Conservation (phyloP, 352 stramenopile species). For the Phytophthora meadii region DNA sequence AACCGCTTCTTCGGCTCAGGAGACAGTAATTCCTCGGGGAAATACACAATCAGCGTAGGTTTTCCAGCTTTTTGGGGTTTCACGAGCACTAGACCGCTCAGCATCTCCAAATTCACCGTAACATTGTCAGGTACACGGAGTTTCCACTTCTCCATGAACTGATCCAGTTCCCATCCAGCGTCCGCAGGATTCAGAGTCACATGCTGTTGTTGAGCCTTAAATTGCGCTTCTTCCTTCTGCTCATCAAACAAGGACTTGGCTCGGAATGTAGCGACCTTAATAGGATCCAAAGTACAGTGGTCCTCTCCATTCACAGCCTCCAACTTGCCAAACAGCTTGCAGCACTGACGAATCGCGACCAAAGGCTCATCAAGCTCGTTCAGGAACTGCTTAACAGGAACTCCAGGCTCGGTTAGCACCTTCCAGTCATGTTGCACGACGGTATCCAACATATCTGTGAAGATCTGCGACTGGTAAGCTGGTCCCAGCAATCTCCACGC, state of each 20-base stretch:
- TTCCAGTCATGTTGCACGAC: conserved; percentile 81
- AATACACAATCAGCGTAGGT: conserved; percentile 62
- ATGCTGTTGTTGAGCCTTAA: conserved; percentile 44
- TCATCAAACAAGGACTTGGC: conserved; percentile 82
- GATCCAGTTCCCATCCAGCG: conserved; percentile 58
- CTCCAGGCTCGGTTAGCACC: conserved; percentile 45
- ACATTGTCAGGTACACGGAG: conserved; percentile 76
- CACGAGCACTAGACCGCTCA: conserved; percentile 66
- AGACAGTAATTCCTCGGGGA: conserved; percentile 67
- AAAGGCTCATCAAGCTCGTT: conserved; percentile 47
- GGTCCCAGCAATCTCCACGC: conserved; percentile 69
- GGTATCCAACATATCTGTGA: conserved; percentile 76
- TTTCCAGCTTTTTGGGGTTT: conserved; percentile 52
- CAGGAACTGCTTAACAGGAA: conserved; percentile 54
- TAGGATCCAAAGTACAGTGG: conserved; percentile 54
- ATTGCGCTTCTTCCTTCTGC: conserved; percentile 43
- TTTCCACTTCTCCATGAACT: conserved; percentile 88
- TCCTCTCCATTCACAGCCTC: conserved; percentile 27
- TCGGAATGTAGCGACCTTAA: conserved; percentile 78
- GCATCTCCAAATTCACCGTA: conserved; percentile 65
- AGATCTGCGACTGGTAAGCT: conserved; percentile 63
- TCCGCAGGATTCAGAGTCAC: conserved; percentile 30
- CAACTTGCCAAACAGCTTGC: conserved; percentile 64
- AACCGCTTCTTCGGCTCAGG: conserved; percentile 82
- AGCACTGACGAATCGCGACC: conserved; percentile 75